A percentile compares a stretch with the other conserved stretches of the same genome.
Evolutionary conservation across 495 filamentous ascomycete species (phyloP).

Genomic region (Friedmanniomyces endolithicus): DNA sequence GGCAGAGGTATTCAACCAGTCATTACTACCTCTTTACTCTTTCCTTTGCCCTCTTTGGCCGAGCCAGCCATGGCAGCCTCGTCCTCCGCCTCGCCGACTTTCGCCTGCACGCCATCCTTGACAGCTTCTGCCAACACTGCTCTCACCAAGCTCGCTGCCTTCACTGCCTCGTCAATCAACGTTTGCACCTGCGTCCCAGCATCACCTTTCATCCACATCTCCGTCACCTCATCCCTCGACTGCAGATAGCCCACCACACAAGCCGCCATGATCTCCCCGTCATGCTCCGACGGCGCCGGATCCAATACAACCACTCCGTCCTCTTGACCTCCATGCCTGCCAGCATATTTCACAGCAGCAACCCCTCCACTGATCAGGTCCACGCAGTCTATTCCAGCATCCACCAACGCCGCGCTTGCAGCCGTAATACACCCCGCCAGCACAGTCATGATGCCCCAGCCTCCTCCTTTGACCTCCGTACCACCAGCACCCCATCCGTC

Average conservation of each 20-base stretch:
- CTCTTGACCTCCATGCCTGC: conserved; percentile 20
- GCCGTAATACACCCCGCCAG: conserved; percentile 87
- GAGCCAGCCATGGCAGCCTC: neutral
- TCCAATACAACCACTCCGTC: conserved; percentile 53
- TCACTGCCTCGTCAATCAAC: conserved; percentile 50
- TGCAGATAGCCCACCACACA: conserved; percentile 88
- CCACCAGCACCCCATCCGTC: conserved; percentile 21
- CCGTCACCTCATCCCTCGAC: conserved; percentile 77
- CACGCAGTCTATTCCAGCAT: conserved; percentile 91
- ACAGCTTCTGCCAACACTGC: conserved; percentile 47
- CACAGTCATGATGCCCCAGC: conserved; percentile 78
- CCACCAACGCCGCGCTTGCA: conserved; percentile 85
- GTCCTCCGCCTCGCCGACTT: conserved; percentile 5
- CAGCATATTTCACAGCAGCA: conserved; percentile 54
- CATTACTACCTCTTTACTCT: conserved; percentile 16
- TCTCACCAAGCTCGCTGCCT: conserved; percentile 48
- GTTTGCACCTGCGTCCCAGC: conserved; percentile 38
- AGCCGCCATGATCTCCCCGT: conserved; percentile 54
- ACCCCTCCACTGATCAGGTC: conserved; percentile 84
- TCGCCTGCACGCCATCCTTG: conserved; percentile 38
- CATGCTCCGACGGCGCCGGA: conserved; percentile 68
- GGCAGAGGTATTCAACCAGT: conserved; percentile 8
- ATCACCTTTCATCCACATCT: conserved; percentile 84
- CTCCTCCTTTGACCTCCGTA: conserved; percentile 18
- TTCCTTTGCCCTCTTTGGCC: conserved; percentile 2